phyloP scores from a whole-genome alignment of 2,329 filamentous ascomycete genomes.

The Venturia nashicola region DNA sequence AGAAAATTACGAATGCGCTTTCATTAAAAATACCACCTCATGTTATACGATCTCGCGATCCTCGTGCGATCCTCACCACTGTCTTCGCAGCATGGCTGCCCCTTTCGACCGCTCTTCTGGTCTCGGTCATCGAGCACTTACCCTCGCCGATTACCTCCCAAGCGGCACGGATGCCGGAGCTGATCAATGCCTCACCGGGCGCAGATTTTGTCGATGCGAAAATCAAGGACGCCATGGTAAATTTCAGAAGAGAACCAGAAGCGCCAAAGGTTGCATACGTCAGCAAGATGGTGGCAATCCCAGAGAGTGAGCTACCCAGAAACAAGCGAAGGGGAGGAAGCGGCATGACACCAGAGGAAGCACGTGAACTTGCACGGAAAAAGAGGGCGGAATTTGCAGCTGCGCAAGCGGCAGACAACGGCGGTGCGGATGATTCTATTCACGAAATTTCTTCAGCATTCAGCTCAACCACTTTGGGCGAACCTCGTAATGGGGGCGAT shows the following conservation, averaged over 20 bases:
- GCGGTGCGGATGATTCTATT: slow-evolving; percentile 23
- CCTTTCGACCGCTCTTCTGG: slow-evolving; percentile 79
- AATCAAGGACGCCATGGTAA: slow-evolving; percentile 68
- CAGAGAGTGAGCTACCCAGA: slow-evolving; percentile 79
- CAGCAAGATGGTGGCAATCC: slow-evolving; percentile 95
- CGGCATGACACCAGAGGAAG: slow-evolving; percentile 75
- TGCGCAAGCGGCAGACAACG: slow-evolving; percentile 51
- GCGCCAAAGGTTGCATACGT: slow-evolving; percentile 87
- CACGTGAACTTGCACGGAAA: slow-evolving; percentile 71
- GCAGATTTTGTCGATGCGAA: slow-evolving; percentile 54
- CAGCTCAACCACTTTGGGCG: slow-evolving; percentile 24
- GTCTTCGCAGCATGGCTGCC: slow-evolving; percentile 87
- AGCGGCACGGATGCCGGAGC: slow-evolving; percentile 61
- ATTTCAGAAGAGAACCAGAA: slow-evolving; percentile 57
- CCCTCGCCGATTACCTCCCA: slow-evolving; percentile 77
- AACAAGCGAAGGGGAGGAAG: slow-evolving; percentile 62
- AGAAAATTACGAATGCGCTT: slow-evolving; percentile 91
- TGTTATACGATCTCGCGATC: slow-evolving; percentile 70
- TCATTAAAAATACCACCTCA: slow-evolving; percentile 76
- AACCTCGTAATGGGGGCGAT: slow-evolving; percentile 13
- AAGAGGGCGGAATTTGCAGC: slow-evolving; percentile 82
- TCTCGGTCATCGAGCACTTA: slow-evolving; percentile 86
- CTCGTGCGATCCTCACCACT: slow-evolving; percentile 69
- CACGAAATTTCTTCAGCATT: slow-evolving; percentile 32
- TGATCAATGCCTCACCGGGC: slow-evolving; percentile 72